Percentiles rank a stretch among this genome's conserved stretches.
Conservation (phyloP, 148 eudicot genomes). For the Tetragonia tetragonoides region DNA sequence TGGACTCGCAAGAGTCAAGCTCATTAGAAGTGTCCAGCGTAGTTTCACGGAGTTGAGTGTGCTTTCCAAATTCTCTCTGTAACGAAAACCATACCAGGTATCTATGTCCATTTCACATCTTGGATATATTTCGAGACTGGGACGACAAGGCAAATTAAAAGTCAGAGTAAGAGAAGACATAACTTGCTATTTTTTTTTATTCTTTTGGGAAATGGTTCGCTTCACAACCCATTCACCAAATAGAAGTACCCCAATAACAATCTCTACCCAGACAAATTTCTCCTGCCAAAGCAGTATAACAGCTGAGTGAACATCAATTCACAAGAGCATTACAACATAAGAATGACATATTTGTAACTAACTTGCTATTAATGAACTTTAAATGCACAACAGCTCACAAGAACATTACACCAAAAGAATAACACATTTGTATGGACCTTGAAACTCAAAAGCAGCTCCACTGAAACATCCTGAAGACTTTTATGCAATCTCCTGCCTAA, state of each 20-base stretch:
- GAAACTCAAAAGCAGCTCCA: background rate
- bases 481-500: background rate
- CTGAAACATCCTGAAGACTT: too few species aligned
- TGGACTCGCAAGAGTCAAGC: background rate
- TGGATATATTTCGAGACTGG: background rate
- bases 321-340: too few species aligned
- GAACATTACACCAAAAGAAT: constrained; percentile 2
- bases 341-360: too few species aligned
- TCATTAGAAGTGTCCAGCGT: background rate
- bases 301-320: too few species aligned
- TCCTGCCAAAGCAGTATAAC: too few species aligned
- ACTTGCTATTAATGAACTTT: background rate
- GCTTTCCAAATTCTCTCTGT: too few species aligned
- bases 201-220: too few species aligned
- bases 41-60: background rate
- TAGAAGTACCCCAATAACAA: too few species aligned
- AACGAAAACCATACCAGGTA: background rate
- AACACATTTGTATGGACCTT: background rate
- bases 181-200: too few species aligned
- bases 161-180: too few species aligned
- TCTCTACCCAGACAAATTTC: too few species aligned
- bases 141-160: background rate
- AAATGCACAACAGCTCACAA: background rate
- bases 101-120: background rate
- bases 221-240: too few species aligned